Base-by-base conservation (phyloP, 768 basidiomycete genomes). In the Mrakia frigida region DNA sequence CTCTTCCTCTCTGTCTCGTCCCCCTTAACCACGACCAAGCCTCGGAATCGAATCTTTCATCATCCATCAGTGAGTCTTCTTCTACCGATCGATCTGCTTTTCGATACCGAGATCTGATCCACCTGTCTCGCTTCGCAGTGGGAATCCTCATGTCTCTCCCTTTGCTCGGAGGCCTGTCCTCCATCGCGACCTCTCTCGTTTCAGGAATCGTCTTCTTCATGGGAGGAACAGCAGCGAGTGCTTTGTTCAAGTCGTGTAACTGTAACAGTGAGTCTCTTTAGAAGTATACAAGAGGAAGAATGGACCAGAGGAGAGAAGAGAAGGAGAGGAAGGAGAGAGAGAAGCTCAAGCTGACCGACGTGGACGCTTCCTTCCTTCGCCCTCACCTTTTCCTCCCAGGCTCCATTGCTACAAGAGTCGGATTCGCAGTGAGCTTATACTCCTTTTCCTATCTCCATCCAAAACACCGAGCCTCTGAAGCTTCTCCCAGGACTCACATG, bases 181-280 rank as follows among this genome's bases (percentile, higher is more conserved):
- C 83, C 6, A 81, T 84, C 70, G 81, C 82, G 63, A 82, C 93
- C 16, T 95, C 94, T 83, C 93, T 91, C 80, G 85, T 98, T 21
- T 90, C 89, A 1, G 91, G 91, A 6, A 80, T 92, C 39, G 92
- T 79, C 3, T 80, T 31, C 23, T 71, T 60, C 43, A 67, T 74
- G 50, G 78, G 79, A 18, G 79, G 81, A 33, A 82, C 79, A n/a
- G 80, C 84, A 90, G 94, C 95, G 5, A 94, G 92, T 50, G 94
- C 96, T 88, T 93, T 97, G 85, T 94, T 90, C 88, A 98, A 97
- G 86, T 94, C 92, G 43, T 99, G 96, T 84, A 98, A 98, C 82
- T 99, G 97, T 85, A 98, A 98, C 82, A 96, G 76, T 77, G 28
- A 23, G 73, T 73, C 3, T 52, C n/a, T 41, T 70, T 4, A 23